Evolutionary conservation across 2,329 filamentous ascomycete species (phyloP).

Genomic region (Coniella vitis): DNA sequence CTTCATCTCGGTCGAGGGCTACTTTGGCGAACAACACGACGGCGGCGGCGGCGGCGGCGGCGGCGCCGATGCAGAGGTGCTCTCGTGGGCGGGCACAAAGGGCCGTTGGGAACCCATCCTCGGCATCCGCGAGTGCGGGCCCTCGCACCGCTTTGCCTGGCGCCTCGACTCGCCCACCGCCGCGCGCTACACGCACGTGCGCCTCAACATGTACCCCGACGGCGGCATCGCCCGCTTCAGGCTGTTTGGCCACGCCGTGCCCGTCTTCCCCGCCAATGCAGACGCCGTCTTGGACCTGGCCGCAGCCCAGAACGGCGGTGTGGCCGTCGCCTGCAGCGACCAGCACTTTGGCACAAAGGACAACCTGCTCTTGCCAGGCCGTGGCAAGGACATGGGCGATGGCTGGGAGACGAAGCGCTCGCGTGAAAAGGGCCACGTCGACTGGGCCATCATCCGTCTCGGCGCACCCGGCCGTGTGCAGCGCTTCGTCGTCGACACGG

Average conservation of each 20-base stretch:
- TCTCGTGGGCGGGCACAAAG: constrained; percentile 50
- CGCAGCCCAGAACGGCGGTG: constrained; percentile 70
- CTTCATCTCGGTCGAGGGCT: constrained; percentile 69
- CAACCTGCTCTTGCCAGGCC: constrained; percentile 71
- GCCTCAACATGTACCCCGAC: constrained; percentile 79
- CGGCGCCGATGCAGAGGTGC: too few relatives aligned
- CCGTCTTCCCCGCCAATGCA: constrained; percentile 63
- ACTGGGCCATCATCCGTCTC: constrained; percentile 74
- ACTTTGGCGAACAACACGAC: constrained; percentile 55
- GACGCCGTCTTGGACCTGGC: constrained; percentile 67
- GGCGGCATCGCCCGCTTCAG: constrained; percentile 77
- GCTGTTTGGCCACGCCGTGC: constrained; percentile 68
- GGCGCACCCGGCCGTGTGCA: constrained; percentile 59
- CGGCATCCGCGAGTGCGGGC: constrained; percentile 63
- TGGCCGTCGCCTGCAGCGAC: constrained; percentile 70
- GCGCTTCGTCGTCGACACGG: constrained; percentile 69
- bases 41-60: too few relatives aligned
- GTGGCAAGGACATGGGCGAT: constrained; percentile 80
- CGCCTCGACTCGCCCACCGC: constrained; percentile 49
- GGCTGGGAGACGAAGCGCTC: constrained; percentile 81
- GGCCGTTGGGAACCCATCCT: constrained; percentile 69
- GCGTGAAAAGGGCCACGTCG: constrained; percentile 62
- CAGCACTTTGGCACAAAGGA: constrained; percentile 80
- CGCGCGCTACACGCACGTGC: constrained; percentile 66
- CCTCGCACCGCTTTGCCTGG: constrained; percentile 69